phyloP scores from a whole-genome alignment of 768 basidiomycete species.

The Gymnopilus junonius region DNA sequence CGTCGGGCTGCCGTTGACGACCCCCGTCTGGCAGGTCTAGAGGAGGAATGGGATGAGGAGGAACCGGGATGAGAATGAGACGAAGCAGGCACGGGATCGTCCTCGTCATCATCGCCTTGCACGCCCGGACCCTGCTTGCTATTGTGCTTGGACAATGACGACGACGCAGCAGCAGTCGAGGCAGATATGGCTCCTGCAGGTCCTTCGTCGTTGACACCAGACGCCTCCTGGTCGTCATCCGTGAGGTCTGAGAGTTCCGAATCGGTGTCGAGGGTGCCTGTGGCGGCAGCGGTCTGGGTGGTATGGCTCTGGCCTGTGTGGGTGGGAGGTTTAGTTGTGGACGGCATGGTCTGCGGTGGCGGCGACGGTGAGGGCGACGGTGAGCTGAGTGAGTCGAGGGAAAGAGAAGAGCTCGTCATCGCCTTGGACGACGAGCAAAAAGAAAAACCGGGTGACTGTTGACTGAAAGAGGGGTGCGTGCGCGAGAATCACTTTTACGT shows the following conservation, averaged over 20 bases:
- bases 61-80: constrained; percentile 10
- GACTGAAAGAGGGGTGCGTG: constrained; percentile 39
- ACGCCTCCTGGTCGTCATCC: constrained; percentile 71
- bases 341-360: constrained; percentile 31
- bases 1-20: constrained; percentile 28
- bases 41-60: constrained; percentile 6
- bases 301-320: constrained; percentile 13
- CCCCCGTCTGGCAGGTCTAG: not conserved
- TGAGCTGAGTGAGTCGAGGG: constrained; percentile 67
- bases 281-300: constrained; percentile 21
- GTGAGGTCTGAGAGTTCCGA: constrained; percentile 86
- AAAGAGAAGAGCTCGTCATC: constrained; percentile 64
- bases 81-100: constrained; percentile 4
- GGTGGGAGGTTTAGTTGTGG: constrained; percentile 25
- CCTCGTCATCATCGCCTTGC: constrained; percentile 21
- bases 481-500: constrained; percentile 42
- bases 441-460: constrained; percentile 19
- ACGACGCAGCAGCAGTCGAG: constrained; percentile 17
- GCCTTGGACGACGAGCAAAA: constrained; percentile 36
- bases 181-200: not conserved
- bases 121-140: constrained; percentile 6
- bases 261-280: constrained; percentile 53
- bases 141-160: constrained; percentile 26
- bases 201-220: constrained; percentile 28
- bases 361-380: constrained; percentile 64